phyloP scores from a whole-genome alignment of 2,329 filamentous ascomycete genomes.

The Cercospora citrullina region DNA sequence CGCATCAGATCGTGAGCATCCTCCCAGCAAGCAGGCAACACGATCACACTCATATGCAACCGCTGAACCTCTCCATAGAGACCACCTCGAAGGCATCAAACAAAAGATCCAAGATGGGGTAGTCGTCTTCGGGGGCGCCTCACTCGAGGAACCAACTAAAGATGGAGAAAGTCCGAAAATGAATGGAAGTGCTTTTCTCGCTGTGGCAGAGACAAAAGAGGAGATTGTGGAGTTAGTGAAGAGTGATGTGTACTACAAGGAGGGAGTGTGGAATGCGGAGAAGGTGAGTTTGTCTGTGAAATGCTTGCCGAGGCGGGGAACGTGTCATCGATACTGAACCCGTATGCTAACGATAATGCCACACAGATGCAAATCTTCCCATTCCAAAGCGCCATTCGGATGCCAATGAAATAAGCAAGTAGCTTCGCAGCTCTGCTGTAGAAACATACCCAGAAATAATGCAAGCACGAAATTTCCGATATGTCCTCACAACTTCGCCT shows the following conservation, averaged over 20 bases:
- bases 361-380: conserved; percentile 48
- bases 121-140: conserved; percentile 67
- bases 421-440: neutral
- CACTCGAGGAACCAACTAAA: conserved; percentile 63
- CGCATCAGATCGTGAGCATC: conserved; percentile 42
- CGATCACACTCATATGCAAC: neutral
- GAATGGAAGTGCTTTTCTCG: conserved; percentile 71
- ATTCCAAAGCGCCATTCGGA: conserved; percentile 51
- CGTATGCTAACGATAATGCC: neutral
- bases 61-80: conserved; percentile 16
- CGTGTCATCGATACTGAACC: too few species aligned
- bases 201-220: conserved; percentile 65
- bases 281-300: conserved; percentile 38
- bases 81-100: conserved; percentile 60
- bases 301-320: too few species aligned
- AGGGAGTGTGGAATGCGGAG: conserved; percentile 73
- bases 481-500: conserved; percentile 3
- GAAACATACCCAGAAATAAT: too few species aligned
- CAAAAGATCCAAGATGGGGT: conserved; percentile 56
- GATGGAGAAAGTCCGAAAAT: conserved; percentile 68
- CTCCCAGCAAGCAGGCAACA: neutral
- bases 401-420: conserved; percentile 39
- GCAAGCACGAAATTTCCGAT: neutral
- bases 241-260: conserved; percentile 69
- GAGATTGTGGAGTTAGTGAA: conserved; percentile 62